These are phyloP conservation scores for Barnettozyma salicaria DNA, from an alignment of 805 yeast genomes.

Conservation along the genomic window DNA sequence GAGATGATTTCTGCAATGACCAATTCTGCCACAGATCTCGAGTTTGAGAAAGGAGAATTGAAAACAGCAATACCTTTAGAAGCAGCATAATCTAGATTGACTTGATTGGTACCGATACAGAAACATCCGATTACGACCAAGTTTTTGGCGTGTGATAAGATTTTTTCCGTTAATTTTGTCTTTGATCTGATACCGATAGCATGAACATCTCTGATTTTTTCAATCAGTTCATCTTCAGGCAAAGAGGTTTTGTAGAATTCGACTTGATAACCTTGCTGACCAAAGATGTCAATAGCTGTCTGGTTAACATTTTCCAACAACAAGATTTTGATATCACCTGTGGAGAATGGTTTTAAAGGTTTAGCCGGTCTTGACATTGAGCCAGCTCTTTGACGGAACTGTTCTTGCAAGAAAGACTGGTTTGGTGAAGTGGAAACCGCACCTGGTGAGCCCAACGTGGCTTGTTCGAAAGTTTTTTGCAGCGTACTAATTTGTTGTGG, in stretches of 20 bases:
- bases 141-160: constrained; percentile 81
- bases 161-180: constrained; percentile 77
- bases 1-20: constrained; percentile 93
- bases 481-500: constrained; percentile 59
- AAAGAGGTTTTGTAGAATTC: constrained; percentile 87
- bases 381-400: constrained; percentile 36
- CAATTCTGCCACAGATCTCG: constrained; percentile 96
- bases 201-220: constrained; percentile 87
- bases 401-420: constrained; percentile 52
- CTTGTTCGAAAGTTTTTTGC: constrained; percentile 50
- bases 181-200: constrained; percentile 98
- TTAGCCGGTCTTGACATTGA: constrained; percentile 48
- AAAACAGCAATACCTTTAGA: constrained; percentile 91
- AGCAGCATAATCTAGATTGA: constrained; percentile 88
- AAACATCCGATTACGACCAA: constrained; percentile 91
- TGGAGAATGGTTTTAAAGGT: constrained; percentile 87
- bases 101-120: constrained; percentile 99
- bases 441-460: constrained; percentile 53
- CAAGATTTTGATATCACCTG: constrained; percentile 90
- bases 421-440: constrained; percentile 82
- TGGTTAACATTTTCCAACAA: constrained; percentile 88
- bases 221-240: constrained; percentile 89
- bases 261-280: constrained; percentile 92
- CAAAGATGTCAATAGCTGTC: constrained; percentile 84
- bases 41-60: constrained; percentile 97